Conservation (phyloP, 108 stramenopile species). For the Skeletonema marinoi region DNA sequence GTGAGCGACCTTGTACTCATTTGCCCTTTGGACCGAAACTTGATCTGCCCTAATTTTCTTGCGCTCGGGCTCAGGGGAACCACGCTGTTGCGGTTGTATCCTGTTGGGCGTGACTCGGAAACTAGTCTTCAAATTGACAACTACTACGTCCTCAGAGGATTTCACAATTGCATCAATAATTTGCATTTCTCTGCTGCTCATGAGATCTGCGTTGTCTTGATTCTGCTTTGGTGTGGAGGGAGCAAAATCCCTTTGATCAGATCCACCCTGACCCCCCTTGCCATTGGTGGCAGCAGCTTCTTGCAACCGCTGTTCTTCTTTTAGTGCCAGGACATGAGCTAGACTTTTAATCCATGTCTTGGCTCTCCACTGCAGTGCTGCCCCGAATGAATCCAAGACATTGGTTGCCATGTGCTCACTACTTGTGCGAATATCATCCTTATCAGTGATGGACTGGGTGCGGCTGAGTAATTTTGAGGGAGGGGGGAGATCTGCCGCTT, state of each 20-base stretch:
- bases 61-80: conserved; percentile 14
- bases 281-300: conserved; percentile 17
- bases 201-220: conserved; percentile 23
- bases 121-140: conserved; percentile 61
- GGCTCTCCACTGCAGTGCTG: conserved; percentile 77
- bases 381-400: conserved; percentile 74
- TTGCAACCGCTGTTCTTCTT: conserved; percentile 50
- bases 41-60: conserved; percentile 34
- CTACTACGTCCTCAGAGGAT: conserved; percentile 54
- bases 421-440: conserved; percentile 65
- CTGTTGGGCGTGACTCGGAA: conserved; percentile 67
- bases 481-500: conserved; percentile 14
- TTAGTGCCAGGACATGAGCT: conserved; percentile 52
- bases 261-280: not conserved
- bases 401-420: conserved; percentile 79
- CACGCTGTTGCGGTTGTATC: conserved; percentile 2
- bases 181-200: conserved; percentile 50
- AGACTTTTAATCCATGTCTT: conserved; percentile 73
- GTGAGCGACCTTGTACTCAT: conserved; percentile 53
- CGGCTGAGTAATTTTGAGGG: conserved; percentile 67
- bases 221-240: conserved; percentile 1
- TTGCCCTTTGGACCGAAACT: conserved; percentile 8
- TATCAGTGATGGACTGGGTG: conserved; percentile 64
- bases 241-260: not conserved
- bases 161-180: conserved; percentile 47